phyloP scores from a whole-genome alignment of 2,329 filamentous ascomycete genomes.

The Hymenoscyphus infarciens region DNA sequence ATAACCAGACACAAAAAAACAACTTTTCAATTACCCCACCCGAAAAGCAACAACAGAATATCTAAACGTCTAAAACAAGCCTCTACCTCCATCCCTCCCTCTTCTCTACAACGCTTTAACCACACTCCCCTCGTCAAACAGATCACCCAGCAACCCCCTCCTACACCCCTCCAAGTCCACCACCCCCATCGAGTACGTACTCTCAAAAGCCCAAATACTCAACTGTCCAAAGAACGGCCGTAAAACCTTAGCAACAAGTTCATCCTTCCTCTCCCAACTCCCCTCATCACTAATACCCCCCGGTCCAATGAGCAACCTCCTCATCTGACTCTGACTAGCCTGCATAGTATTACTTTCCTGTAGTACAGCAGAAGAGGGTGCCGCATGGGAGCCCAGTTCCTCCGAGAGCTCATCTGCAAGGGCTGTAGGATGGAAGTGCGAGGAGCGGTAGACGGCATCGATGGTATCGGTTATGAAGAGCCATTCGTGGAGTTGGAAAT shows the following conservation, averaged over 20 bases:
- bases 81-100: too few relatives aligned
- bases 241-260: conserved; percentile 72
- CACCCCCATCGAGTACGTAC: conserved; percentile 77
- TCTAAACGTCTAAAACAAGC: too few relatives aligned
- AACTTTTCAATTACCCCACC: too few relatives aligned
- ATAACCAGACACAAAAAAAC: too few relatives aligned
- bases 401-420: conserved; percentile 84
- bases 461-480: conserved; percentile 96
- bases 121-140: conserved; percentile 75
- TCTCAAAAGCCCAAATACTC: conserved; percentile 91
- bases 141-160: conserved; percentile 62
- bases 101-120: conserved; percentile 47
- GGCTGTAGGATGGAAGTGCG: conserved; percentile 65
- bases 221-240: conserved; percentile 87
- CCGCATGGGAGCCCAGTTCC: conserved; percentile 47
- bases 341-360: conserved; percentile 26
- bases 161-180: conserved; percentile 64
- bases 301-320: conserved; percentile 40
- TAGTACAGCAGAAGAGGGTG: conserved; percentile 23
- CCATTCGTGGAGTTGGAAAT: conserved; percentile 98
- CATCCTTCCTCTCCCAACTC: conserved; percentile 57
- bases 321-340: conserved; percentile 26
- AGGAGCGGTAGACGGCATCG: conserved; percentile 84
- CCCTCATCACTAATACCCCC: conserved; percentile 52
- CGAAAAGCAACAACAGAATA: too few relatives aligned